Evolutionary conservation across 345 rosid species (phyloP).

Genomic region (Triadica sebifera): DNA sequence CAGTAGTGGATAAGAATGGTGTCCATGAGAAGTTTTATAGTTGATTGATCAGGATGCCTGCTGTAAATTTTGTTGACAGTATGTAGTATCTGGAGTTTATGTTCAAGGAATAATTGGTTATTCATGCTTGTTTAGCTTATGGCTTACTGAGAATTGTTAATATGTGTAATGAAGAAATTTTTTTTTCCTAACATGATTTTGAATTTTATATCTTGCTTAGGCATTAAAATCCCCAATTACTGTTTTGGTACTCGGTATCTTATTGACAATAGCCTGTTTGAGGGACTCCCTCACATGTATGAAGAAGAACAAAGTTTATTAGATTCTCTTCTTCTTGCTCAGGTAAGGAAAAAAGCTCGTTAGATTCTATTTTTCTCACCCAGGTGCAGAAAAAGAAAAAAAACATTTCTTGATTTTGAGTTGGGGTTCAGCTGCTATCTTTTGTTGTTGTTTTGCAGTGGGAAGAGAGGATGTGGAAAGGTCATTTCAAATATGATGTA

Average conservation of each 20-base stretch:
- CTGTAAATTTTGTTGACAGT: not conserved
- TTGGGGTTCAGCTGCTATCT: not conserved
- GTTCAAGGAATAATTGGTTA: not conserved
- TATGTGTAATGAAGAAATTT: not conserved
- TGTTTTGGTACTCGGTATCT: constrained; percentile 27
- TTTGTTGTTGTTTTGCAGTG: constrained; percentile 32
- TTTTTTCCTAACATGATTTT: not conserved
- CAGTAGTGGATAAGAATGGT: not conserved
- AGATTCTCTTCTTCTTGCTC: constrained; percentile 38
- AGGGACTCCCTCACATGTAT: constrained; percentile 7
- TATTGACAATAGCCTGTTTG: constrained; percentile 10
- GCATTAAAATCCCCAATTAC: constrained; percentile 29
- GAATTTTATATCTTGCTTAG: constrained; percentile 20
- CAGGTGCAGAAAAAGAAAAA: not conserved
- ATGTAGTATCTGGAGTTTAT: too few species aligned
- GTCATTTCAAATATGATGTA: constrained; percentile 31
- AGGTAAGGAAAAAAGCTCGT: constrained; percentile 16
- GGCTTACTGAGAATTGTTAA: not conserved
- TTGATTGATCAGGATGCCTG: not conserved
- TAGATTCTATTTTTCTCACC: not conserved
- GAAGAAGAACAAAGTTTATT: constrained; percentile 33
- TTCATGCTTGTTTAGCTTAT: not conserved
- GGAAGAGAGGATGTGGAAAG: constrained; percentile 39
- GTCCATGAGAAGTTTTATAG: not conserved
- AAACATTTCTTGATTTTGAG: not conserved